Percentiles rank a stretch among this genome's conserved stretches.
phyloP scores from a whole-genome alignment of 805 yeast species.

The Saccharomycopsis fodiens region DNA sequence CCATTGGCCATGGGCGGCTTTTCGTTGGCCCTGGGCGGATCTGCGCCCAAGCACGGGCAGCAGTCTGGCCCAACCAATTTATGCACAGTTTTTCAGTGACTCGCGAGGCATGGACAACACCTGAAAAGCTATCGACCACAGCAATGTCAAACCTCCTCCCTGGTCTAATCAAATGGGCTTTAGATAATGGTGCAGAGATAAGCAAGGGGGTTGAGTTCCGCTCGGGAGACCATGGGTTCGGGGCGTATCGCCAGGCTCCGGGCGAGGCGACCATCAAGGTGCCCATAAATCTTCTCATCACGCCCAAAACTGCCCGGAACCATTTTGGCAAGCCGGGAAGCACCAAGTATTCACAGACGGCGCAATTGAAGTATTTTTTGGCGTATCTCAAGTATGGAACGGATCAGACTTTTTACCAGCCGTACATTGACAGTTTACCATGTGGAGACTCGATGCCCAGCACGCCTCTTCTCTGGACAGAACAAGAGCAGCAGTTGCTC shows the following conservation, averaged over 20 bases:
- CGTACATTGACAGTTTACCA: slow-evolving; percentile 17
- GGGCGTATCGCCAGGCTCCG: neutral
- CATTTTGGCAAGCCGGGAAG: slow-evolving; percentile 4
- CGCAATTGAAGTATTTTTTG: slow-evolving; percentile 8
- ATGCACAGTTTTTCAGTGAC: too few species aligned
- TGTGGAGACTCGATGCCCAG: slow-evolving; percentile 12
- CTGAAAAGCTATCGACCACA: too few species aligned
- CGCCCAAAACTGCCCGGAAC: neutral
- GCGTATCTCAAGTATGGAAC: slow-evolving; percentile 6
- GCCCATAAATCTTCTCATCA: slow-evolving; percentile 9
- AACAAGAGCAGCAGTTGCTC: slow-evolving; percentile 6
- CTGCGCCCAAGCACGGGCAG: too few species aligned
- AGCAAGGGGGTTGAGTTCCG: slow-evolving; percentile 30
- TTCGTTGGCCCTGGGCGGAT: too few species aligned
- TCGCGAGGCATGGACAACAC: too few species aligned
- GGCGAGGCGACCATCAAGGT: slow-evolving; percentile 11
- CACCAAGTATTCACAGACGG: neutral
- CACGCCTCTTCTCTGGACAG: slow-evolving; percentile 18
- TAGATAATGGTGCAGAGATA: slow-evolving; percentile 31
- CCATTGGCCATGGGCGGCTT: too few species aligned
- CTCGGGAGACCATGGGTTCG: neutral
- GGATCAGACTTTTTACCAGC: slow-evolving; percentile 5
- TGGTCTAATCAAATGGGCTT: slow-evolving; percentile 35
- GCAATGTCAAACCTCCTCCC: too few species aligned
- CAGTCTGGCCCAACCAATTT: too few species aligned